phyloP scores from a whole-genome alignment of 306 rosid genomes.

The Amphicarpaea edgeworthii region DNA sequence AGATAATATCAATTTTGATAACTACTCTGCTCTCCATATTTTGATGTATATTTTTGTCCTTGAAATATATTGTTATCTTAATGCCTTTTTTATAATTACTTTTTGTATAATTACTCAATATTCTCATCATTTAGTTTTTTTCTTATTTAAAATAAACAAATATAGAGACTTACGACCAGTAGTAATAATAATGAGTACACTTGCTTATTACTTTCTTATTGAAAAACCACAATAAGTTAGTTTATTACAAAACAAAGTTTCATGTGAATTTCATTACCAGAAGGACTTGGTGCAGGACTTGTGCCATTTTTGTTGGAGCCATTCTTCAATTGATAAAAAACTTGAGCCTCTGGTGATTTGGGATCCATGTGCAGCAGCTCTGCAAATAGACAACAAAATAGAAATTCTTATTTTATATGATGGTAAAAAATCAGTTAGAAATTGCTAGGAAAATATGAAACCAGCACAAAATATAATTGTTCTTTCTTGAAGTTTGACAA shows the following conservation, averaged over 20 bases:
- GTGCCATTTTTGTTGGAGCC: slow-evolving; percentile 31
- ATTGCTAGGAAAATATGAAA: background rate
- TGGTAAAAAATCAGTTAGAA: background rate
- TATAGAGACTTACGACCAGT: no score
- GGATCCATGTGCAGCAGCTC: slow-evolving; percentile 85
- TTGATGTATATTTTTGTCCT: no score
- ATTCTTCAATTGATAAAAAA: slow-evolving; percentile 65
- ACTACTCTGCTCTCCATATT: no score
- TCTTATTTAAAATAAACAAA: no score
- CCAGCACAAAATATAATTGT: background rate
- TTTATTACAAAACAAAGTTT: background rate
- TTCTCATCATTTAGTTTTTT: no score
- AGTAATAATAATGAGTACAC: no score
- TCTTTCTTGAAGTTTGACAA: background rate
- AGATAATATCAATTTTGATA: no score
- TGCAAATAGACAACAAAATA: slow-evolving; percentile 31
- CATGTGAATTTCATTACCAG: slow-evolving; percentile 48
- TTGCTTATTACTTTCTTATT: background rate
- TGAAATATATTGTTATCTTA: no score
- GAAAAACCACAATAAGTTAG: background rate
- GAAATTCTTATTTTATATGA: background rate
- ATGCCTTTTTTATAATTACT: no score
- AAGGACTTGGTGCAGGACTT: slow-evolving; percentile 57
- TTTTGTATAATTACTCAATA: no score
- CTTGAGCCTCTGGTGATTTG: slow-evolving; percentile 79